Evolutionary conservation across 345 rosid species (phyloP).

Genomic region (Jatropha curcas): DNA sequence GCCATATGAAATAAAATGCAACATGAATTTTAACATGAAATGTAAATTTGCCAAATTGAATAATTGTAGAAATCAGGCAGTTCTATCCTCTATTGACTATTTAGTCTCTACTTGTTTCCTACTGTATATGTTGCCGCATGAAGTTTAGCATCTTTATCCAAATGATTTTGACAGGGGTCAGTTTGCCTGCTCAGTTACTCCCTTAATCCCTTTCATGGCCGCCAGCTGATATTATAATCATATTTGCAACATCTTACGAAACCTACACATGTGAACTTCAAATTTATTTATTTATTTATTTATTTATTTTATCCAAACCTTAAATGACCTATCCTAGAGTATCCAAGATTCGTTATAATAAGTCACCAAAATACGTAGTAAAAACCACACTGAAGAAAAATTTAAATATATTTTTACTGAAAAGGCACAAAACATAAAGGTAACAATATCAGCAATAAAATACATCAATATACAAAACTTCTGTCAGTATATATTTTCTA

Average conservation of each 20-base stretch:
- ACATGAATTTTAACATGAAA: neutral
- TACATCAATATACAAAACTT: neutral
- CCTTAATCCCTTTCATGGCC: neutral
- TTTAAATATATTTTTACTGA: neutral
- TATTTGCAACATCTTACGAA: too few species aligned
- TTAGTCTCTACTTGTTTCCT: neutral
- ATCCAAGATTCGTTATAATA: neutral
- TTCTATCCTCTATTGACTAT: neutral
- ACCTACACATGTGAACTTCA: too few species aligned
- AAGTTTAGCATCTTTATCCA: conserved; percentile 1
- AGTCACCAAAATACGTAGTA: neutral
- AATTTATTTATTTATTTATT: too few species aligned
- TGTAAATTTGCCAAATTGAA: neutral
- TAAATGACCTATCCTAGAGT: too few species aligned
- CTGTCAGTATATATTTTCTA: neutral
- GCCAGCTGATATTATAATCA: neutral
- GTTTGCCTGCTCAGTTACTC: neutral
- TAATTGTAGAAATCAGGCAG: neutral
- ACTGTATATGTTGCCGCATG: neutral
- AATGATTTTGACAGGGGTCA: neutral
- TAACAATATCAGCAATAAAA: neutral
- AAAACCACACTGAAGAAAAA: too few species aligned
- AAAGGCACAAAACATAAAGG: neutral
- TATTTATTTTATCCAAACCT: too few species aligned
- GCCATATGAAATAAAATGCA: neutral